These are phyloP conservation scores for Nemania sp. DNA, from an alignment of 2,329 filamentous ascomycete genomes.

Conservation along the genomic window DNA sequence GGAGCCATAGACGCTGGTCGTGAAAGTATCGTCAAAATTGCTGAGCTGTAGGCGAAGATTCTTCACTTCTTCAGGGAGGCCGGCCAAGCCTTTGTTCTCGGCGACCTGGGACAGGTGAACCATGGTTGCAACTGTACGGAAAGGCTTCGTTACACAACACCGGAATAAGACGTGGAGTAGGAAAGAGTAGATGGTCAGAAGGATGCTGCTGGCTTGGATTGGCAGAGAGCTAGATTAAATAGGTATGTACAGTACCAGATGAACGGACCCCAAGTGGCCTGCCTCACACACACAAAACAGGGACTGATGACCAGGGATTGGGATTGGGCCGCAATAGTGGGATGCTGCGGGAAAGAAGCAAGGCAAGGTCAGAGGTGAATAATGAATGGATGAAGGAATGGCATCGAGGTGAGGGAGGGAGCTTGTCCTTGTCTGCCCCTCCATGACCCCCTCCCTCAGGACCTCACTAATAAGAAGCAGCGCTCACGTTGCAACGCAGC, in stretches of 20 bases:
- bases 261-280: no score
- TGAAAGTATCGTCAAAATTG: constrained; percentile 62
- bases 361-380: no score
- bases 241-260: not conserved
- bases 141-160: no score
- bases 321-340: constrained; percentile 6
- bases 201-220: no score
- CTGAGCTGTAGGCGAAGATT: constrained; percentile 53
- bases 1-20: constrained; percentile 85
- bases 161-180: not conserved
- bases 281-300: no score
- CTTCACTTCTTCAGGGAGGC: constrained; percentile 43
- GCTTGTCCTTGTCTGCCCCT: no score
- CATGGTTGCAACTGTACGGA: constrained; percentile 46
- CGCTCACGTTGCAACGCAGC: constrained; percentile 16
- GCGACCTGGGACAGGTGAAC: constrained; percentile 54
- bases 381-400: no score
- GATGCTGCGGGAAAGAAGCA: constrained; percentile 8
- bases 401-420: constrained; percentile 2
- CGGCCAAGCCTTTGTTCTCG: constrained; percentile 32
- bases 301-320: no score
- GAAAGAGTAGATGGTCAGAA: no score
- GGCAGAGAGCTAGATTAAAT: no score
- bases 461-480: no score
- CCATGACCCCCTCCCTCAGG: no score